Evolutionary conservation across 23 red algal genomes (phyloP).

Genomic region (Agarophyton chilense): DNA sequence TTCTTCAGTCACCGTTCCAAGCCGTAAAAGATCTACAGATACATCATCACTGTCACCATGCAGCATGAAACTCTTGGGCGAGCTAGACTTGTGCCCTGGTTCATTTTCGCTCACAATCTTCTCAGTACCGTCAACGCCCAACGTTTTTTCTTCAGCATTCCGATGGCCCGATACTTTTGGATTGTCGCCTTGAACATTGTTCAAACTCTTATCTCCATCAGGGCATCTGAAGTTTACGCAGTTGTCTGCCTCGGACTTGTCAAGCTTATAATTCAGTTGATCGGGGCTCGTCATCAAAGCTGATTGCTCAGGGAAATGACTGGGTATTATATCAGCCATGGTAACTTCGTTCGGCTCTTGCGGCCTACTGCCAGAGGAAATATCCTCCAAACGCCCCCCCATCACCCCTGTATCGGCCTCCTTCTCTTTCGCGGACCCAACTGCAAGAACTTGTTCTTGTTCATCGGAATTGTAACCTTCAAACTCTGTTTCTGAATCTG

Average conservation of each 20-base stretch:
- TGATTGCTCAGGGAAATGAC: not conserved
- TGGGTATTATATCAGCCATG: too few species aligned
- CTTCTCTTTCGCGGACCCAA: not conserved
- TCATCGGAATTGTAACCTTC: not conserved
- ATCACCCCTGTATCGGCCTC: not conserved
- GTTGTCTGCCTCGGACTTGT: too few species aligned
- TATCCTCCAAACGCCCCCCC: not conserved
- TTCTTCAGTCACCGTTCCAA: not conserved
- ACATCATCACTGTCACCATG: not conserved
- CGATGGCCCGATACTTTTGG: too few species aligned
- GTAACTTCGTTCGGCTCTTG: not conserved
- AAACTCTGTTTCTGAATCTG: not conserved
- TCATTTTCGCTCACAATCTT: not conserved
- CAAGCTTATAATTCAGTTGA: too few species aligned
- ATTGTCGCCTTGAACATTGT: too few species aligned
- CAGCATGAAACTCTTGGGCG: not conserved
- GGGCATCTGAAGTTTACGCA: too few species aligned
- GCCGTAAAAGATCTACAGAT: not conserved
- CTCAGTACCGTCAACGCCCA: not conserved
- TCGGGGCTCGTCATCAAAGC: not conserved
- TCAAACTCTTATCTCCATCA: too few species aligned
- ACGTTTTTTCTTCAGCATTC: not conserved
- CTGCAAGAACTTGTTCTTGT: not conserved
- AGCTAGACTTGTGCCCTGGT: not conserved
- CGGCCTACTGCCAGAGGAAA: not conserved